phyloP scores from a whole-genome alignment of 306 rosid genomes.

The Ziziphus jujuba region DNA sequence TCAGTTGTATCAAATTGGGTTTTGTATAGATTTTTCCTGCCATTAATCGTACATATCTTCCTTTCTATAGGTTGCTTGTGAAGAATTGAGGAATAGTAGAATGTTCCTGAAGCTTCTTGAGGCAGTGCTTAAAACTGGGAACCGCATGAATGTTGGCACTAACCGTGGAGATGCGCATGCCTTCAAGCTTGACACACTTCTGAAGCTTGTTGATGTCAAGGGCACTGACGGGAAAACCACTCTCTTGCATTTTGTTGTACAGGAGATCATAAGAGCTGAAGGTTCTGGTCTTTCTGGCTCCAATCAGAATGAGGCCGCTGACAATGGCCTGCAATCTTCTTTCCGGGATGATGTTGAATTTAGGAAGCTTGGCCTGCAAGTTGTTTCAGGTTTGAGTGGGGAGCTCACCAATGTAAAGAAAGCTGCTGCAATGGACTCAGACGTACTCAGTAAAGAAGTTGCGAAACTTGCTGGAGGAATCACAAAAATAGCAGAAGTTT shows the following conservation, averaged over 20 bases:
- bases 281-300: constrained; percentile 59
- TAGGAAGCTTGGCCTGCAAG: constrained; percentile 80
- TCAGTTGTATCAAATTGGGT: neutral
- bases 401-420: constrained; percentile 84
- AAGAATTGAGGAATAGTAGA: constrained; percentile 66
- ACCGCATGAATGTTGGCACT: constrained; percentile 92
- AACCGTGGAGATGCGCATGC: constrained; percentile 93
- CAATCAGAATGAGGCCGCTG: constrained; percentile 23
- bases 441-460: constrained; percentile 61
- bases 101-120: constrained; percentile 89
- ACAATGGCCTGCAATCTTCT: constrained; percentile 40
- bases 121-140: constrained; percentile 90
- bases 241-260: constrained; percentile 86
- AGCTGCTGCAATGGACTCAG: constrained; percentile 86
- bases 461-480: constrained; percentile 69
- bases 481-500: constrained; percentile 49
- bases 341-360: constrained; percentile 65
- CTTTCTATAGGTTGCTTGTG: constrained; percentile 67
- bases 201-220: constrained; percentile 81
- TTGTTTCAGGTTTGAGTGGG: constrained; percentile 81
- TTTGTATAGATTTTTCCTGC: neutral
- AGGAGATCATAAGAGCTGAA: constrained; percentile 82
- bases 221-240: constrained; percentile 85
- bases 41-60: constrained; percentile 12
- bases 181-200: constrained; percentile 86